A percentile compares a stretch with the other conserved stretches of the same genome.
Evolutionary conservation across 306 rosid species (phyloP).

Genomic region (Crotalaria pallida): DNA sequence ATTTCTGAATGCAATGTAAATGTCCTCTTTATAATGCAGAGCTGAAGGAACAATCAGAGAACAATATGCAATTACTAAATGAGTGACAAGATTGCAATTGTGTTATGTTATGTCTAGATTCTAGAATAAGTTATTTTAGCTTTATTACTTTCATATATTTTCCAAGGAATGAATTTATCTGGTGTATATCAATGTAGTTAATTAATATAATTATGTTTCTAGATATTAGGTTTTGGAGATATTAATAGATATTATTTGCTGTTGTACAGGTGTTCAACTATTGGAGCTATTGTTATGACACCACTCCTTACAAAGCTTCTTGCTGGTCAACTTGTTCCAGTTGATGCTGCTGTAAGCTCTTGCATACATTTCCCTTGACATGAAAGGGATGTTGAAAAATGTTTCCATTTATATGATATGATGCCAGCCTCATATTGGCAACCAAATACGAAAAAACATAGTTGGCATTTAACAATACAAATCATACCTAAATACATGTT

Average conservation of each 20-base stretch:
- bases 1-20: conserved; percentile 10
- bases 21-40: background rate
- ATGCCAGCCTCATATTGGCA: background rate
- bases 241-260: conserved; percentile 5
- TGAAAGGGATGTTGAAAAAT: conserved; percentile 2
- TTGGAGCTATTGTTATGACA: conserved; percentile 90
- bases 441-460: background rate
- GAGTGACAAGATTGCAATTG: background rate
- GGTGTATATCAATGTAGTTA: background rate
- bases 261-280: conserved; percentile 70
- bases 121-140: conserved; percentile 3
- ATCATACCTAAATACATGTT: background rate
- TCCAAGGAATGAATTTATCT: background rate
- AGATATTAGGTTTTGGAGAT: background rate
- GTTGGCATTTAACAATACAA: conserved; percentile 1
- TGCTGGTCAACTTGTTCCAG: conserved; percentile 94
- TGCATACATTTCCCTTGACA: background rate
- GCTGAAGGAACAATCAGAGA: background rate
- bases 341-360: conserved; percentile 86
- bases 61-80: background rate
- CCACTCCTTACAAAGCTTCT: conserved; percentile 93
- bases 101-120: background rate
- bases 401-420: background rate
- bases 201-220: background rate
- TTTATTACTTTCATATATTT: background rate